These are phyloP conservation scores for Sungouiella blattae DNA, from an alignment of 805 yeast species.

Conservation along the genomic window DNA sequence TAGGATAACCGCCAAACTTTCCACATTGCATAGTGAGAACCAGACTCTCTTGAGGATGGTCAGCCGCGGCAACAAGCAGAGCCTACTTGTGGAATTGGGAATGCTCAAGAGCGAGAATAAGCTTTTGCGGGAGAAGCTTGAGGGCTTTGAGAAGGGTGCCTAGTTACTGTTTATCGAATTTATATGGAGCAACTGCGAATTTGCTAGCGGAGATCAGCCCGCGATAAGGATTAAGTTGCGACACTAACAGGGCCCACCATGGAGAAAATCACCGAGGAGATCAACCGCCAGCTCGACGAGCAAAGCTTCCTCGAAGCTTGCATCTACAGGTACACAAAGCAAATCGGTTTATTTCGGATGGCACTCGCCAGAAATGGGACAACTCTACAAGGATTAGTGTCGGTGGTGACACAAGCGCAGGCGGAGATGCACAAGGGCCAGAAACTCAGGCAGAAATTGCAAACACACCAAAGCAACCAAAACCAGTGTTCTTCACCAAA, in stretches of 20 bases:
- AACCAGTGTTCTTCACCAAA: too few species aligned
- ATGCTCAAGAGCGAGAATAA: slow-evolving; percentile 44
- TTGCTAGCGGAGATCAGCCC: too few species aligned
- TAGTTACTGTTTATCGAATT: too few species aligned
- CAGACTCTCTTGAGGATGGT: slow-evolving; percentile 65
- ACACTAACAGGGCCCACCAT: too few species aligned
- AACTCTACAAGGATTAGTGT: background rate
- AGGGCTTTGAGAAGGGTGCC: slow-evolving; percentile 1
- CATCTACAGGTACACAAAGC: background rate
- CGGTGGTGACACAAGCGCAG: background rate
- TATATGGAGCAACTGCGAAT: too few species aligned
- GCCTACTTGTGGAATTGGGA: slow-evolving; percentile 65
- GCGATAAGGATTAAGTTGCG: too few species aligned
- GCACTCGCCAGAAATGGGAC: background rate
- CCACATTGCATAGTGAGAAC: slow-evolving; percentile 63
- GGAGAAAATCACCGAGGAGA: too few species aligned
- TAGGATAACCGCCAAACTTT: slow-evolving; percentile 60
- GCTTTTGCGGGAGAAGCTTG: slow-evolving; percentile 12
- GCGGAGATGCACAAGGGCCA: background rate
- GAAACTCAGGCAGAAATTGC: too few species aligned
- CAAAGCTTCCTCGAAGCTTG: too few species aligned
- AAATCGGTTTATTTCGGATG: background rate
- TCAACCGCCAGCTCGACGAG: too few species aligned
- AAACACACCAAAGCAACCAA: too few species aligned
- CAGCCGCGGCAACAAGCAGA: slow-evolving; percentile 73